A percentile compares a stretch with the other conserved stretches of the same genome.
phyloP scores from a whole-genome alignment of 306 rosid species.

The Lathyrus tuberosus region DNA sequence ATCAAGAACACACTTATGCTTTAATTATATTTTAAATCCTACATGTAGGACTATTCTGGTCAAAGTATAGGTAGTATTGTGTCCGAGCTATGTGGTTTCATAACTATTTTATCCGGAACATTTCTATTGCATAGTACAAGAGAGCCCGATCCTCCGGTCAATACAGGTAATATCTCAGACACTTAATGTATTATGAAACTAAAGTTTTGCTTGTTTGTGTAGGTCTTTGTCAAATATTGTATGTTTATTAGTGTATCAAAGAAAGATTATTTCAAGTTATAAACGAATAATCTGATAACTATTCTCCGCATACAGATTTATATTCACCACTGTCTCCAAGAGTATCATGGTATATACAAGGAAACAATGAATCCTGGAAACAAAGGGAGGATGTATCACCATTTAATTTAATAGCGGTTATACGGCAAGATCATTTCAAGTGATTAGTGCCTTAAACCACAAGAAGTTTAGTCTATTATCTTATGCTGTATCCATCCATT shows the following conservation, averaged over 20 bases:
- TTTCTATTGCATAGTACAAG: constrained; percentile 74
- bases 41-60: constrained; percentile 77
- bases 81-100: constrained; percentile 86
- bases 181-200: constrained; percentile 5
- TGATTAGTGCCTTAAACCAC: constrained; percentile 32
- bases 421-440: constrained; percentile 76
- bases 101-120: constrained; percentile 87
- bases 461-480: constrained; percentile 14
- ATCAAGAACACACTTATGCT: constrained; percentile 27
- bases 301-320: constrained; percentile 52
- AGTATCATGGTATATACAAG: constrained; percentile 75
- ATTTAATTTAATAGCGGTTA: constrained; percentile 51
- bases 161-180: constrained; percentile 58
- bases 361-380: constrained; percentile 65
- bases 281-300: constrained; percentile 17
- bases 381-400: constrained; percentile 59
- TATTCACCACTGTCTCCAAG: constrained; percentile 73
- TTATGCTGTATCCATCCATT: background rate
- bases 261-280: background rate
- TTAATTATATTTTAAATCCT: constrained; percentile 36
- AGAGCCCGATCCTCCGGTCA: constrained; percentile 62
- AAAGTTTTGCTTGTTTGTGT: background rate
- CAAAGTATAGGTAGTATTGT: constrained; percentile 84
- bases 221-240: background rate
- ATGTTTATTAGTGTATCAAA: background rate